Evolutionary conservation across 2,329 filamentous ascomycete species (phyloP), one percentile per base, ranked within the genome.

Genomic region (Penicillium freii): DNA sequence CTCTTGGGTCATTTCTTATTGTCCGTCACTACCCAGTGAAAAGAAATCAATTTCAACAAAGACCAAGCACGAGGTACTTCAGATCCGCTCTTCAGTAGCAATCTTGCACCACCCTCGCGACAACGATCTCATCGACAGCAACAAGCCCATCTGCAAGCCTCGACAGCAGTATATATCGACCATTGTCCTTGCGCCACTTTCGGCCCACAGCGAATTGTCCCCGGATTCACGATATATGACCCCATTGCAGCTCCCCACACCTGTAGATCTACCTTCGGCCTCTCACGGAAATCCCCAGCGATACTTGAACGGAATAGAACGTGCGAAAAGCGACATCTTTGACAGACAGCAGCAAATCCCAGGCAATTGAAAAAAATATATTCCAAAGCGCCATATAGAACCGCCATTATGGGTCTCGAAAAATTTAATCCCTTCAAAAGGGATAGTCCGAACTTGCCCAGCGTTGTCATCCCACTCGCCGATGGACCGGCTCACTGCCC

Each of bases 371-470:
- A 29, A 45, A 29, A n/a, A 15, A 17, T 21, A 42, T 13, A 39
- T 51, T 49, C 62, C 62, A 47, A 60, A 60, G 58, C 57, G 45
- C 34, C 63, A 60, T 49, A 66, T 51, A 47, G 47, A 31, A 29
- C 57, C 46, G 51, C 25, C 63, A 66, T 36, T 5, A 74, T 74
- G 71, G 58, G 63, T 25, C 69, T 77, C 57, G 21, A 50, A 38
- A 59, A 56, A 40, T 71, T 81, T 56, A 74, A 80, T 61, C 81
- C 80, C 1, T 82, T 83, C 71, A 77, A 78, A 57, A 80, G 80
- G 63, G 77, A 82, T 62, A 74, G 79, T 46, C 74, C 74, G 29
- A 77, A 82, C 55, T 83, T 81, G 57, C 75, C 76, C n/a, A 77
- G 75, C 23, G 71, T 75, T 25, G 80, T 83, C 33, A 75, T 83